Evolutionary conservation across 352 stramenopile genomes (phyloP).

Genomic region (Aphanomyces stellatus): DNA sequence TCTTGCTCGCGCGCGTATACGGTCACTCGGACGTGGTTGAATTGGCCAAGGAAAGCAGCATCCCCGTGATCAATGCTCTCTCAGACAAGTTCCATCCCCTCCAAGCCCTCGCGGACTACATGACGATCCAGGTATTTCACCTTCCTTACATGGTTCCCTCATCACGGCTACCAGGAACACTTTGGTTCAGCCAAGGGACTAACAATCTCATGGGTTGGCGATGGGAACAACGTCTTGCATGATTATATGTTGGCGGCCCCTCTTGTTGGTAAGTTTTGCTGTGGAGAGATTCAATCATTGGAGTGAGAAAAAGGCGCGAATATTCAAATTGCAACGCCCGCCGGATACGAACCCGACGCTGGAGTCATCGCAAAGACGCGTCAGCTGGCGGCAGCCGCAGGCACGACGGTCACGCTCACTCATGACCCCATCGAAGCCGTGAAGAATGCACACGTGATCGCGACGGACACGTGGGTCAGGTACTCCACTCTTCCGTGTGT

Average conservation of each 20-base stretch:
- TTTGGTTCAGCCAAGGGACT: constrained; percentile 83
- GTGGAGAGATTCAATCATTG: background rate
- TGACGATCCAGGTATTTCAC: constrained; percentile 87
- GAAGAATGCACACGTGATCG: constrained; percentile 89
- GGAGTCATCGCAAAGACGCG: constrained; percentile 87
- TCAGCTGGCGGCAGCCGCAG: constrained; percentile 62
- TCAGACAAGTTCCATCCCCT: constrained; percentile 97
- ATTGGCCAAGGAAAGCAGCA: constrained; percentile 81
- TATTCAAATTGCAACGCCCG: constrained; percentile 92
- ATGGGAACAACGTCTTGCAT: constrained; percentile 98
- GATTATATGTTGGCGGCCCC: constrained; percentile 94
- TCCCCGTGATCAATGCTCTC: constrained; percentile 98
- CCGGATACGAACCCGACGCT: constrained; percentile 87
- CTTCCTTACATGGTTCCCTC: background rate
- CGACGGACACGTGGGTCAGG: constrained; percentile 97
- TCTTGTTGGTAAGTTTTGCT: constrained; percentile 57
- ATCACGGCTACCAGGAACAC: constrained; percentile 42
- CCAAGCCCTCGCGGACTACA: constrained; percentile 96
- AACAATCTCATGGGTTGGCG: constrained; percentile 96
- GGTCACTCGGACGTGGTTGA: constrained; percentile 85
- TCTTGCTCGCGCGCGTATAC: constrained; percentile 96
- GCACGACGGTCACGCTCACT: constrained; percentile 73
- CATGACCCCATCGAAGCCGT: constrained; percentile 91
- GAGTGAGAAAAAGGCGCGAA: constrained; percentile 69
- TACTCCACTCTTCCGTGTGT: constrained; percentile 1